Evolutionary conservation across 306 rosid species (phyloP), one percentile per base, ranked within the genome.

Genomic region (Begonia peltatifolia): DNA sequence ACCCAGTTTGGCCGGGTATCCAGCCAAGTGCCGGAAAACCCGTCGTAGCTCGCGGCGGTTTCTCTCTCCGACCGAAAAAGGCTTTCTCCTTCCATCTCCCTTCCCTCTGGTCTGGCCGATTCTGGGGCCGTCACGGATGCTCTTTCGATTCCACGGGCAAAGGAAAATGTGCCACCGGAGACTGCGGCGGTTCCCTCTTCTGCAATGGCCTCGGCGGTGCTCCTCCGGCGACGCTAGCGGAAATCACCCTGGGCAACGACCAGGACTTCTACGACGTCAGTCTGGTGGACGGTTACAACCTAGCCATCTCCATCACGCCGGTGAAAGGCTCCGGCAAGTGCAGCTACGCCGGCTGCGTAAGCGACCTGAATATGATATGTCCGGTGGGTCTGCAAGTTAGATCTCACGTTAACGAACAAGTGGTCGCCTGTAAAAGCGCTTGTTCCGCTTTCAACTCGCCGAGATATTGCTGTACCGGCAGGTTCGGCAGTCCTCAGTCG

Each of bases 281-380:
- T 57, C 85, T 84, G 15, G 88, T 78, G 30, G 94, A 84, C 41
- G 88, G 88, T 38, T 80, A 75, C 54, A 80, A 78, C 63, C 50
- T 80, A 66, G 66, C 72, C 0, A 11, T 80, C n/a, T 70, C 94
- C 6, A 69, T 80, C 55, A 20, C 63, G 17, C 85, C 47, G 9
- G 30, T 3, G 1, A 76, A 59, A 58, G 81, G 64, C 16, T 74
- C 23, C 13, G 73, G 67, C 10, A 8, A 22, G 12, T 55, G 17
- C 36, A 66, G 79, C 43, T 70, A 53, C 18, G 46, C 54, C 0
- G 56, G 18, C 1, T 80, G 85, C 14, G 47, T 41, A 13, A 43
- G 49, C 0, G 73, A 75, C 62, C 52, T 75, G 63, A 78, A 71
- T 51, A 61, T 13, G 14, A 52, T 46, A 42, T 77, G 88, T 50